These are phyloP conservation scores for Metarhizium album DNA, from an alignment of 2,329 filamentous ascomycete species.

Conservation along the genomic window DNA sequence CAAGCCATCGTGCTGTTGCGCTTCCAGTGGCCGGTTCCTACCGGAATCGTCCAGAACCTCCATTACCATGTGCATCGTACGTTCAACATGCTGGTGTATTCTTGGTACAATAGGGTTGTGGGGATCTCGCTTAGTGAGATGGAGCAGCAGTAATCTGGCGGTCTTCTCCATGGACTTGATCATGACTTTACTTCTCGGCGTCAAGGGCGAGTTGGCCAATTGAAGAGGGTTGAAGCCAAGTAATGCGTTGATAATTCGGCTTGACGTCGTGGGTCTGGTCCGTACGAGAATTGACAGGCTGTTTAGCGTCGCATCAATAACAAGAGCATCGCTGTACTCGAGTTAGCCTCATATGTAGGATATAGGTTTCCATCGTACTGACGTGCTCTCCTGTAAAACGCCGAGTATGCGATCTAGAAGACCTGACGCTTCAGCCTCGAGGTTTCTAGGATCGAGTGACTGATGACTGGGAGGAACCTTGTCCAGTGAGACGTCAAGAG, in stretches of 20 bases:
- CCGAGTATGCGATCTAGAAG: constrained; percentile 79
- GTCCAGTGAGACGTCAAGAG: constrained; percentile 69
- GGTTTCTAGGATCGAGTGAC: constrained; percentile 63
- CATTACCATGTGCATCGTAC: constrained; percentile 64
- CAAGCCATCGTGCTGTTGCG: constrained; percentile 58
- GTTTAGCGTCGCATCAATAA: constrained; percentile 88
- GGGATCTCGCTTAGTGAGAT: constrained; percentile 77
- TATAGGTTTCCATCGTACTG: constrained; percentile 20
- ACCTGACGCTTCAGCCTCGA: constrained; percentile 89
- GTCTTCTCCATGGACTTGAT: constrained; percentile 94
- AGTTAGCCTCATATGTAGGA: not conserved
- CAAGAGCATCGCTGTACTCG: constrained; percentile 60
- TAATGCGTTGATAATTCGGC: constrained; percentile 75
- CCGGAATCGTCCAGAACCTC: constrained; percentile 71
- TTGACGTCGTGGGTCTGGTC: constrained; percentile 67
- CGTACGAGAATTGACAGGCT: constrained; percentile 75
- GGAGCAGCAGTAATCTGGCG: constrained; percentile 69
- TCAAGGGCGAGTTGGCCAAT: constrained; percentile 65
- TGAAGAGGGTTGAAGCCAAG: constrained; percentile 88
- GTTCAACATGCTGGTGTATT: constrained; percentile 81
- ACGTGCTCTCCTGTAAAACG: constrained; percentile 80
- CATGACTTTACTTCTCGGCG: constrained; percentile 67
- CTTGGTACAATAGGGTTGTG: constrained; percentile 63
- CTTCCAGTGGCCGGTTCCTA: constrained; percentile 65
- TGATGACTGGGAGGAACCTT: constrained; percentile 78